Evolutionary conservation across 108 stramenopile genomes (phyloP), one percentile per base, ranked within the genome.

Genomic region (Nitzschia inconspicua): DNA sequence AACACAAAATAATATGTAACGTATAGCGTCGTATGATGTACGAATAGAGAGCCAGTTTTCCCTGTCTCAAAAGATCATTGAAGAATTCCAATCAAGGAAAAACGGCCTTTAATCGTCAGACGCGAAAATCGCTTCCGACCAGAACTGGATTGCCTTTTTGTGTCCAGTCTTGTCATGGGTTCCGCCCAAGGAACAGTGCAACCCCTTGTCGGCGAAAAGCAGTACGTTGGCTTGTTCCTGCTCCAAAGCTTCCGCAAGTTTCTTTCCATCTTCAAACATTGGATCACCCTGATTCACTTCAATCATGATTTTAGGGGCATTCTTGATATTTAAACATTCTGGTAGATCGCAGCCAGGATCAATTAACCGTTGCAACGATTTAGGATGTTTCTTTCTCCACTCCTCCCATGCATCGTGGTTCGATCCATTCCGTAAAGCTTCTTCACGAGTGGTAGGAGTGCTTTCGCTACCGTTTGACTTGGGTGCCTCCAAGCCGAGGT

Each of bases 401-500:
- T 54, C 37, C 8, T 54, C 19, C 52, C 52, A 54, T 18, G 34
- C 14, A 11, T 23, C 25, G 34, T 54, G 23, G 24, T 54, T 54
- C 23, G 52, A 36, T 7, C 11, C 52, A 32, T 54, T 54, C 20
- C 52, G 31, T 36, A 54, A 54, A 11, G 43, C 28, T 19, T 58
- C 35, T 13, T 58, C 28, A 19, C 25, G 39, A n/a, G n/a, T n/a
- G 25, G 11, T 10, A 18, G 16, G 16, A 2, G 0, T 19, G 35
- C 39, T 20, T 34, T 58, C n/a, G 14, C 37, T n/a, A 37, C 25
- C n/a, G 31, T 27, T 53, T 2, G 32, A 14, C 31, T 34, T 34
- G n/a, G n/a, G n/a, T n/a, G n/a, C n/a, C 43, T 58, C 57, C 43
- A 58, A 41, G 3, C 30, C 18, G 5, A 58, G 43, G 26, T 58